Base-by-base conservation (phyloP, 345 rosid genomes). In the Dipteronia sinensis region DNA sequence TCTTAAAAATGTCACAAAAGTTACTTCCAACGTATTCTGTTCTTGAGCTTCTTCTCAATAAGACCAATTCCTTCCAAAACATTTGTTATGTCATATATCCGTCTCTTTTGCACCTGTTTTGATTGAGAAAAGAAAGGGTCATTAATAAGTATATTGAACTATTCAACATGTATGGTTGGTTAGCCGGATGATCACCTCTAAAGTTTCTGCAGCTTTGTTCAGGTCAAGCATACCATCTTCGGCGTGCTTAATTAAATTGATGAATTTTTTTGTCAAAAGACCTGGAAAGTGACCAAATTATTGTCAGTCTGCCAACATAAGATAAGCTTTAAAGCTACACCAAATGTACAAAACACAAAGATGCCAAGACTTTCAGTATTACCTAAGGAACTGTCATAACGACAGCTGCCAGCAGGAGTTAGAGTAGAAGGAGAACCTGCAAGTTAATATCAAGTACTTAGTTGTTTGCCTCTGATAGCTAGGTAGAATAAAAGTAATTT, bases 51-150 rank as follows among this genome's bases (percentile, higher is more conserved):
- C 90, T 96, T 96, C 86, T 96, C 98, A 75, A 96, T 94, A 47
- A 96, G 97, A 83, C 92, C 98, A 74, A 96, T 92, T 84, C 99
- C 99, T 86, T 96, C 99, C 91, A 96, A 82, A 66, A 96, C 99
- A 87, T 96, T 96, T 59, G 99, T 96, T 83, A 96, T 96, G 86
- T 96, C 99, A 64, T 96, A 96, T 80, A 96, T 96, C 85, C 99
- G 93, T 82, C 98, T 88, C 86, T 96, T 94, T 78, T 96, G 98
- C 68, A 92, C 97, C 97, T 90, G 80, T 83, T 74, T 63, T 66
- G 59, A 78, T 69, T 78, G 51, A 58, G 12, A 47, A 76, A 34
- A 38, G 17, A 81, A 65, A 62, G 58, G 51, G 51, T 40, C 25
- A 25, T 76, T 34, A 56, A 63, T 59, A 31, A 77, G 71, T 19